These are phyloP conservation scores for Apiospora rasikravindrae DNA, from an alignment of 2,329 filamentous ascomycete genomes.

Conservation along the genomic window DNA sequence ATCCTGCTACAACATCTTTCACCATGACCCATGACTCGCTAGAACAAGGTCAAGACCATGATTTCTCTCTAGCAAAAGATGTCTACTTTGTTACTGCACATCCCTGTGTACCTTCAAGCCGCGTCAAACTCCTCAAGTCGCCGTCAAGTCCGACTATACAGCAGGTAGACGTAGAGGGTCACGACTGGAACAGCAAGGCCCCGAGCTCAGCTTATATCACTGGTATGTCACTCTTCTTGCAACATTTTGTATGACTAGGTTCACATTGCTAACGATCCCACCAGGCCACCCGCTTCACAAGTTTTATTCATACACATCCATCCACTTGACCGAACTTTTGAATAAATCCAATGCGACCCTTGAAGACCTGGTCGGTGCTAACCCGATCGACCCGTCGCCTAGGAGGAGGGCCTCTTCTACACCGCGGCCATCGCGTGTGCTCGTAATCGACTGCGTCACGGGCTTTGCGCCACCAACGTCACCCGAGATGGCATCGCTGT, in stretches of 20 bases:
- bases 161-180: constrained; percentile 58
- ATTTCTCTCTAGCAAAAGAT: constrained; percentile 58
- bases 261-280: constrained; percentile 25
- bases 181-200: constrained; percentile 48
- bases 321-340: constrained; percentile 64
- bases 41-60: constrained; percentile 45
- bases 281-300: constrained; percentile 68
- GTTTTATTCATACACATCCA: constrained; percentile 63
- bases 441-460: constrained; percentile 69
- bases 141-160: constrained; percentile 65
- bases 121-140: constrained; percentile 63
- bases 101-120: constrained; percentile 64
- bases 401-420: constrained; percentile 27
- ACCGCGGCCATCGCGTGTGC: constrained; percentile 47
- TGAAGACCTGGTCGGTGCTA: constrained; percentile 50
- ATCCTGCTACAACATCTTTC: constrained; percentile 49
- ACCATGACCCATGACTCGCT: constrained; percentile 46
- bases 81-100: constrained; percentile 70
- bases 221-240: constrained; percentile 40
- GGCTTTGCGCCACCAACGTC: constrained; percentile 52
- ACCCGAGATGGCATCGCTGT: constrained; percentile 52
- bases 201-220: constrained; percentile 54
- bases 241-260: not conserved
- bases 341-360: constrained; percentile 51
- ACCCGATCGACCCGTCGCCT: constrained; percentile 39